phyloP scores from a whole-genome alignment of 371 early-diverging fungal genomes.

The Mortierella sp. region DNA sequence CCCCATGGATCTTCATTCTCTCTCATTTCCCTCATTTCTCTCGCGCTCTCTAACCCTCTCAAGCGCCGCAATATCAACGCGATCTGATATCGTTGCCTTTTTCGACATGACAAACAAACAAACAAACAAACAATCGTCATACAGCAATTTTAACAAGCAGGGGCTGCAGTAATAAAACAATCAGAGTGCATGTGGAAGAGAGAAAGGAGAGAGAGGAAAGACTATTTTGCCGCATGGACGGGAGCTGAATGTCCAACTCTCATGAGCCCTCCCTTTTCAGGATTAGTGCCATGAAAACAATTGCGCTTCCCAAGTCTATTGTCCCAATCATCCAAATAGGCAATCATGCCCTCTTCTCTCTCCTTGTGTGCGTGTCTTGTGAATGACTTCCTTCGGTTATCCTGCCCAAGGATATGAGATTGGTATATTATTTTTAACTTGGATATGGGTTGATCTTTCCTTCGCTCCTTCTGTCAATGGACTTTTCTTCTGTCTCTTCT shows the following conservation, averaged over 20 bases:
- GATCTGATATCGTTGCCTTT: slow-evolving; percentile 12
- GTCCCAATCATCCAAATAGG: neutral
- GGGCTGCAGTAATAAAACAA: neutral
- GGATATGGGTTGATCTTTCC: neutral
- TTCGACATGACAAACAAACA: neutral
- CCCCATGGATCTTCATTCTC: neutral
- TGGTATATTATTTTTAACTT: neutral
- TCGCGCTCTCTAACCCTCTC: neutral
- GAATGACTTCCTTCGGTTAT: neutral
- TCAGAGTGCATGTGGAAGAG: no score
- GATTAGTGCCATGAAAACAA: neutral
- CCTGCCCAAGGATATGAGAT: neutral
- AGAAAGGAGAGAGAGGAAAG: neutral
- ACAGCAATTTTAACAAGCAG: neutral
- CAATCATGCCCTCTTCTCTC: neutral
- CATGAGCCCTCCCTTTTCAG: neutral
- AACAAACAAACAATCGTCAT: neutral
- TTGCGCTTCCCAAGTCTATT: neutral
- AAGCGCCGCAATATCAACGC: neutral
- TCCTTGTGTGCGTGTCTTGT: neutral
- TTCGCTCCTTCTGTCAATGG: neutral
- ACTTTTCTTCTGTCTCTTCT: neutral
- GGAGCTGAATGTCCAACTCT: slow-evolving; percentile 12
- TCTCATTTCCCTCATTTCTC: neutral
- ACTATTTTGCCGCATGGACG: slow-evolving; percentile 12